These are phyloP conservation scores for Aspergillus olivimuriae DNA, from an alignment of 495 filamentous ascomycete genomes.

Conservation along the genomic window DNA sequence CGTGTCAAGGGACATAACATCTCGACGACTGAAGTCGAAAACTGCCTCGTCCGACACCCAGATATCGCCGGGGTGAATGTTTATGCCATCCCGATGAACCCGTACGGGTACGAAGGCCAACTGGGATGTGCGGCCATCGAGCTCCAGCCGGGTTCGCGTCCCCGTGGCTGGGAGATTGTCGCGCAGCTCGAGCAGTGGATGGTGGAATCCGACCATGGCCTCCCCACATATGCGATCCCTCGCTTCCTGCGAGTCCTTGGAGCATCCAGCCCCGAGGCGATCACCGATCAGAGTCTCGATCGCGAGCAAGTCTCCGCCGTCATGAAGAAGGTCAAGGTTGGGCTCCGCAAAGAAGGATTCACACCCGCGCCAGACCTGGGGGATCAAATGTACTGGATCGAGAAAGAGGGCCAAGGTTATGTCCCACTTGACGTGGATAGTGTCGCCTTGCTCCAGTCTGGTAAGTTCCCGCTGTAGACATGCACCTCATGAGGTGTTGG, in stretches of 20 bases:
- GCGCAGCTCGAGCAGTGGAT: conserved; percentile 2
- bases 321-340: conserved; percentile 3
- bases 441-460: no score
- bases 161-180: background rate
- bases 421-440: background rate
- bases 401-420: background rate
- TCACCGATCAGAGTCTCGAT: background rate
- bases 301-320: background rate
- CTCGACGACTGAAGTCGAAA: conserved; percentile 3
- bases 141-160: background rate
- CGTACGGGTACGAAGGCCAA: conserved; percentile 4
- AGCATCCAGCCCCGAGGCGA: background rate
- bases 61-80: conserved; percentile 5
- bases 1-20: conserved; percentile 4
- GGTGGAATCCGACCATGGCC: background rate
- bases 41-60: background rate
- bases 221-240: background rate
- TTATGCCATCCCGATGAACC: conserved; percentile 7
- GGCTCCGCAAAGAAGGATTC: background rate
- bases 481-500: no score
- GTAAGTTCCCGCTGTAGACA: no score
- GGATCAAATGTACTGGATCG: background rate
- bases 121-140: conserved; percentile 1
- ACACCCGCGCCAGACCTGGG: background rate
- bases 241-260: background rate